These are phyloP conservation scores for Nadsonia starkeyi-henricii DNA, from an alignment of 1,139 yeast species.

Conservation along the genomic window DNA sequence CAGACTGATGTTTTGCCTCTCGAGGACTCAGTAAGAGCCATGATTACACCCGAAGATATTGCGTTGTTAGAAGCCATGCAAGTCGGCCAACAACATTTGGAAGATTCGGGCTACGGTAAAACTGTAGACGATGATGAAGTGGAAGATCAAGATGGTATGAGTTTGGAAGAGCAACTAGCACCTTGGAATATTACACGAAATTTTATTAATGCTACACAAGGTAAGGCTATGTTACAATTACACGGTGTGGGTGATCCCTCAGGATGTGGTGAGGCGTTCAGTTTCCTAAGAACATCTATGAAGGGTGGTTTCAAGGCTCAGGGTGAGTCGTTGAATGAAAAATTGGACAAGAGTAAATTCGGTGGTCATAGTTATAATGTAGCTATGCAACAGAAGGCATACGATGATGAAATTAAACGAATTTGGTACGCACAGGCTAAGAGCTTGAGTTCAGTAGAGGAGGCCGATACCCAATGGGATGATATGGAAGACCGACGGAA, in stretches of 20 bases:
- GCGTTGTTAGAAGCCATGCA: slow-evolving; percentile 85
- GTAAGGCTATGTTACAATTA: slow-evolving; percentile 90
- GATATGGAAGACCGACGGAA: slow-evolving; percentile 23
- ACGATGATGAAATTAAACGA: slow-evolving; percentile 77
- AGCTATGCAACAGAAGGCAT: slow-evolving; percentile 81
- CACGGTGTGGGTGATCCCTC: slow-evolving; percentile 97
- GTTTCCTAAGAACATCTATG: slow-evolving; percentile 86
- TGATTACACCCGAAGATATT: slow-evolving; percentile 89
- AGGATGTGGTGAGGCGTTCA: slow-evolving; percentile 79
- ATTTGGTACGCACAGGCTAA: slow-evolving; percentile 85
- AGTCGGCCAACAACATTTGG: slow-evolving; percentile 73
- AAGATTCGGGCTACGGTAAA: slow-evolving; percentile 51
- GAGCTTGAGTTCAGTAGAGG: slow-evolving; percentile 35
- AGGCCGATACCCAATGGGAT: slow-evolving; percentile 20
- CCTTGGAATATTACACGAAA: slow-evolving; percentile 91
- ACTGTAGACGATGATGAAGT: slow-evolving; percentile 32
- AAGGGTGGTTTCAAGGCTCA: slow-evolving; percentile 79
- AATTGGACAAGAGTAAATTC: slow-evolving; percentile 31
- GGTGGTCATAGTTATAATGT: slow-evolving; percentile 61
- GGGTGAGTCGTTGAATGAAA: slow-evolving; percentile 33
- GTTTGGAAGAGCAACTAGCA: slow-evolving; percentile 73
- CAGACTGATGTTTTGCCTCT: slow-evolving; percentile 56
- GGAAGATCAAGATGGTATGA: slow-evolving; percentile 30
- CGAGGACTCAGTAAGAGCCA: slow-evolving; percentile 66
- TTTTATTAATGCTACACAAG: slow-evolving; percentile 86